Conservation (phyloP, 805 yeast species). For the Pachysolen tannophilus region DNA sequence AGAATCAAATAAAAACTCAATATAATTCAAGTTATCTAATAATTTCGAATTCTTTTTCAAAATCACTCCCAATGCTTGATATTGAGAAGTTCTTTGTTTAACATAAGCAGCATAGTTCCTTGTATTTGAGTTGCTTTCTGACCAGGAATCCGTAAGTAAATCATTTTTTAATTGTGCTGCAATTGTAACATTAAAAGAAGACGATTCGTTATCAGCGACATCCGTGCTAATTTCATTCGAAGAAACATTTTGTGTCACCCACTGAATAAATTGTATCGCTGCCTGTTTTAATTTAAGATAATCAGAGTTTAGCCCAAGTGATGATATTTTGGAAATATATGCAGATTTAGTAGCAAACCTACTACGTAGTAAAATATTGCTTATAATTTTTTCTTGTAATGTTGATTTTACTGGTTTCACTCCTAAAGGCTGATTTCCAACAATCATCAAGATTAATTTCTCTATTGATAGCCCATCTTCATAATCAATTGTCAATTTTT, state of each 20-base stretch:
- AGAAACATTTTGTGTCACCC: slow-evolving; percentile 31
- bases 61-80: slow-evolving; percentile 72
- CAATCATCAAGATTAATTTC: slow-evolving; percentile 37
- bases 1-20: slow-evolving; percentile 66
- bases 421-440: slow-evolving; percentile 35
- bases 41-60: slow-evolving; percentile 36
- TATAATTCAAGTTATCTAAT: slow-evolving; percentile 36
- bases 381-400: slow-evolving; percentile 50
- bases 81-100: slow-evolving; percentile 53
- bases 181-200: slow-evolving; percentile 35
- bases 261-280: slow-evolving; percentile 56
- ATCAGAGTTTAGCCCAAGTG: slow-evolving; percentile 53
- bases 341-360: slow-evolving; percentile 35
- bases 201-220: slow-evolving; percentile 14
- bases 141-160: slow-evolving; percentile 32
- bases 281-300: slow-evolving; percentile 44
- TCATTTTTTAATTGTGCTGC: slow-evolving; percentile 46
- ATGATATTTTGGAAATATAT: slow-evolving; percentile 39
- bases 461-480: slow-evolving; percentile 40
- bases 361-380: slow-evolving; percentile 47
- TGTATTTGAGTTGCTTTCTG: slow-evolving; percentile 12
- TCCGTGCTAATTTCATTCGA: slow-evolving; percentile 9
- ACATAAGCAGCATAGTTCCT: slow-evolving; percentile 27
- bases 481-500: slow-evolving; percentile 41
- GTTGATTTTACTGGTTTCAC: slow-evolving; percentile 46